Conservation (phyloP, 306 rosid genomes). For the Castanea crenata region DNA sequence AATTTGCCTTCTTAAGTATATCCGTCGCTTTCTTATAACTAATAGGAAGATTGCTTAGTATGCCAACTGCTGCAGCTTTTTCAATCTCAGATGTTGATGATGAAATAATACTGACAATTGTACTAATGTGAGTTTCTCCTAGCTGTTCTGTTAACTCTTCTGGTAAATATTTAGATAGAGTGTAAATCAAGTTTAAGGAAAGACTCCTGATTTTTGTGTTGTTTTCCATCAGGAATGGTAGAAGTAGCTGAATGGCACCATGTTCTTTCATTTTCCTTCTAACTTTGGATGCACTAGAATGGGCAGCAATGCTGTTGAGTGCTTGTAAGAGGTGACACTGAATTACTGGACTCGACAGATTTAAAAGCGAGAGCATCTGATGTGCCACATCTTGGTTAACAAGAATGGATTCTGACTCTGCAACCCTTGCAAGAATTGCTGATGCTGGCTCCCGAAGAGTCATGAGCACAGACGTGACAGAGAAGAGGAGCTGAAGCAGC, state of each 20-base stretch:
- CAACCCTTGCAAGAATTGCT: conserved; percentile 79
- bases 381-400: conserved; percentile 60
- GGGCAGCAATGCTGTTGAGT: conserved; percentile 69
- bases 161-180: conserved; percentile 67
- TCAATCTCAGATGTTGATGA: conserved; percentile 50
- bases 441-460: conserved; percentile 89
- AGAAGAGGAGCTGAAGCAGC: conserved; percentile 84
- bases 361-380: conserved; percentile 87
- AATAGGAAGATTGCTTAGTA: conserved; percentile 66
- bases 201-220: conserved; percentile 44
- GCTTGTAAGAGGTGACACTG: conserved; percentile 79
- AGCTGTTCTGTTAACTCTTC: conserved; percentile 70
- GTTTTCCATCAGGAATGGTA: conserved; percentile 67
- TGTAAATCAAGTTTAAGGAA: conserved; percentile 55
- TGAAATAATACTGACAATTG: conserved; percentile 48
- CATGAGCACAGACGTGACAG: conserved; percentile 92
- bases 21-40: conserved; percentile 67
- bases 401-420: conserved; percentile 68
- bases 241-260: conserved; percentile 76
- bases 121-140: conserved; percentile 50
- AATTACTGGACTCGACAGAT: conserved; percentile 74
- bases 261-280: conserved; percentile 69
- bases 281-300: conserved; percentile 57
- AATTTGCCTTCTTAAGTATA: conserved; percentile 48
- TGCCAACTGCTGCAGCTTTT: conserved; percentile 64